Percentiles rank a stretch among this genome's conserved stretches.
Conservation (phyloP, 2,329 filamentous ascomycete species). For the Juglanconis sp. region DNA sequence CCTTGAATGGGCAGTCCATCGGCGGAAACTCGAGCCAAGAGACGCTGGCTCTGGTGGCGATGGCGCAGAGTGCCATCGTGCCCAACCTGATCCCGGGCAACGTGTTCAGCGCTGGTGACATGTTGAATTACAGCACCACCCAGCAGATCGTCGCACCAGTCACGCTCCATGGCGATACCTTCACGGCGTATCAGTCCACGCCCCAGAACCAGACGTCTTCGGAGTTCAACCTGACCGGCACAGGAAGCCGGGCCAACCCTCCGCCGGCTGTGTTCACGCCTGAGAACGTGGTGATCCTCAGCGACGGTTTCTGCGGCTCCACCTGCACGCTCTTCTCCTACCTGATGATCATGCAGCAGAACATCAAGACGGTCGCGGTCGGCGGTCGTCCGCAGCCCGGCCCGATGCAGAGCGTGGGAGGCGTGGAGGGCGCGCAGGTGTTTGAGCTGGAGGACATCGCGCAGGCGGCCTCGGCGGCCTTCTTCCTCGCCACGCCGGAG, state of each 20-base stretch:
- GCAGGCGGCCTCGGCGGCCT: slow-evolving; percentile 24
- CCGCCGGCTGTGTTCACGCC: slow-evolving; percentile 45
- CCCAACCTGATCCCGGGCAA: slow-evolving; percentile 44
- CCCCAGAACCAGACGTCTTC: slow-evolving; percentile 33
- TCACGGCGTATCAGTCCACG: slow-evolving; percentile 44
- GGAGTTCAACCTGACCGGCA: slow-evolving; percentile 40
- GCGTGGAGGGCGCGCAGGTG: slow-evolving; percentile 43
- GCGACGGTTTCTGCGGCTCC: slow-evolving; percentile 52
- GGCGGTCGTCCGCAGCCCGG: slow-evolving; percentile 43
- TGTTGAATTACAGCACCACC: slow-evolving; percentile 25
- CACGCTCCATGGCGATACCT: slow-evolving; percentile 42
- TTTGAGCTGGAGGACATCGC: slow-evolving; percentile 30
- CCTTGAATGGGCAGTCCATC: slow-evolving; percentile 26
- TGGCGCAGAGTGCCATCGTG: slow-evolving; percentile 40
- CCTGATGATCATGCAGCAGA: slow-evolving; percentile 47
- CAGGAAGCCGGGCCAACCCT: slow-evolving; percentile 36
- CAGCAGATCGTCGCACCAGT: slow-evolving; percentile 32
- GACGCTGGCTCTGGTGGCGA: slow-evolving; percentile 39
- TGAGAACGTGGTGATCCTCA: slow-evolving; percentile 51
- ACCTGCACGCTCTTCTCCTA: slow-evolving; percentile 55
- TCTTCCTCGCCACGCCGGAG: slow-evolving; percentile 23
- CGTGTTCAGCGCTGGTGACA: slow-evolving; percentile 37
- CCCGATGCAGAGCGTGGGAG: slow-evolving; percentile 47
- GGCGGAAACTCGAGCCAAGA: slow-evolving; percentile 28
- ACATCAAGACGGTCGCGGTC: slow-evolving; percentile 45